phyloP scores from a whole-genome alignment of 2,329 filamentous ascomycete genomes.

The Beauveria caledonica region DNA sequence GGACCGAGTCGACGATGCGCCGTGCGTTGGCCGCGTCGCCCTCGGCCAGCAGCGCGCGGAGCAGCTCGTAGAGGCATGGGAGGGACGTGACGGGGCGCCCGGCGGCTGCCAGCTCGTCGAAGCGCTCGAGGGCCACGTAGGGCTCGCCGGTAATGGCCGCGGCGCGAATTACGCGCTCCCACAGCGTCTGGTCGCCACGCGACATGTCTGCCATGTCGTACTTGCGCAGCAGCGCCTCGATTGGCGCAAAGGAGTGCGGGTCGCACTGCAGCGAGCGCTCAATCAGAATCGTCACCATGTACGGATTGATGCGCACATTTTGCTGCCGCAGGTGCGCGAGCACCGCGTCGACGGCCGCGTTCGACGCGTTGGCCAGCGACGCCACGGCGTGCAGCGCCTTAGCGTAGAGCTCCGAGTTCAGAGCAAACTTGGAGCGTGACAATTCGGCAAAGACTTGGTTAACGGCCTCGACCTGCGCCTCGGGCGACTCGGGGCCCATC shows the following conservation, averaged over 20 bases:
- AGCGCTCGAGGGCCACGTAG: slow-evolving; percentile 39
- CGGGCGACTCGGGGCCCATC: slow-evolving; percentile 29
- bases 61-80: slow-evolving; percentile 34
- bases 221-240: slow-evolving; percentile 54
- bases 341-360: slow-evolving; percentile 48
- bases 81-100: slow-evolving; percentile 34
- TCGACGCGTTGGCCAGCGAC: slow-evolving; percentile 28
- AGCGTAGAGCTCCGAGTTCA: slow-evolving; percentile 55
- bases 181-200: slow-evolving; percentile 53
- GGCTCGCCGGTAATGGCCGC: slow-evolving; percentile 49
- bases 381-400: slow-evolving; percentile 55
- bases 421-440: slow-evolving; percentile 47
- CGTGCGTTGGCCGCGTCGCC: slow-evolving; percentile 21
- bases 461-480: slow-evolving; percentile 46
- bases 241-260: slow-evolving; percentile 50
- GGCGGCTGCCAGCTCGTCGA: slow-evolving; percentile 33
- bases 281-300: slow-evolving; percentile 69
- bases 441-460: slow-evolving; percentile 50
- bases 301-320: slow-evolving; percentile 45
- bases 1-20: slow-evolving; percentile 24
- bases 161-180: slow-evolving; percentile 61
- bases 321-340: slow-evolving; percentile 52
- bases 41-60: slow-evolving; percentile 25
- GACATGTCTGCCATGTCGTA: slow-evolving; percentile 31
- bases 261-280: slow-evolving; percentile 54